Evolutionary conservation across 2,329 filamentous ascomycete genomes (phyloP).

Genomic region (Anisogramma anomala): DNA sequence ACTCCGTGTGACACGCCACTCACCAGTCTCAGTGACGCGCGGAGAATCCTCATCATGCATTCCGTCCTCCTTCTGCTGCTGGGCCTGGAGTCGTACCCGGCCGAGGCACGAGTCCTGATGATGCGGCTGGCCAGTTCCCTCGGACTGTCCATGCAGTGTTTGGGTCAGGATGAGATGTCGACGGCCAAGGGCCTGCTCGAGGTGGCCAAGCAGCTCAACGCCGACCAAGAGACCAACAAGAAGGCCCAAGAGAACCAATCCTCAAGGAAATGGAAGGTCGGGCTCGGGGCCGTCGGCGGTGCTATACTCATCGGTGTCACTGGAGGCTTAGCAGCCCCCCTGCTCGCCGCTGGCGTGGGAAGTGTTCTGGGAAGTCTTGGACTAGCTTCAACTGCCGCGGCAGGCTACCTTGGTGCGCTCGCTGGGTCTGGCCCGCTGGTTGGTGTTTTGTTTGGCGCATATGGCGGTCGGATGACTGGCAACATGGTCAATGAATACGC

Average conservation of each 20-base stretch:
- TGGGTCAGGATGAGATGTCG: constrained; percentile 61
- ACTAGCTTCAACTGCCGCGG: constrained; percentile 58
- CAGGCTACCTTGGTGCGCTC: constrained; percentile 74
- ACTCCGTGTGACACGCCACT: constrained; percentile 43
- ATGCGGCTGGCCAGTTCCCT: constrained; percentile 58
- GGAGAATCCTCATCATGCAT: constrained; percentile 21
- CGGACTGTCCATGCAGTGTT: constrained; percentile 46
- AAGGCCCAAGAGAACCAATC: constrained; percentile 59
- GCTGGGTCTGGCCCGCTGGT: constrained; percentile 79
- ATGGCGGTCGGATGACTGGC: constrained; percentile 68
- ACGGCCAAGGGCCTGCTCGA: constrained; percentile 66
- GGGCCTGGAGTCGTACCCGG: constrained; percentile 62
- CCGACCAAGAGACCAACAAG: constrained; percentile 65
- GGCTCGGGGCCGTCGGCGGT: constrained; percentile 76
- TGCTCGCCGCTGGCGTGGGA: constrained; percentile 77
- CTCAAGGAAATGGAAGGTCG: constrained; percentile 77
- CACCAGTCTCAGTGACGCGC: constrained; percentile 31
- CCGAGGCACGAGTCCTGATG: constrained; percentile 58
- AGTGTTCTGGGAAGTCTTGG: constrained; percentile 77
- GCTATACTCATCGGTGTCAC: constrained; percentile 86
- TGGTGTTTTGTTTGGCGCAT: constrained; percentile 79
- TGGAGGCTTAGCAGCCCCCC: constrained; percentile 74
- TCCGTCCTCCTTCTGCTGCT: constrained; percentile 58
- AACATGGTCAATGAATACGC: constrained; percentile 82
- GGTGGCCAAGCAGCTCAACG: constrained; percentile 47